phyloP scores from a whole-genome alignment of 225 moss, liverwort and hornwort species.

The Physcomitrellopsis africana region DNA sequence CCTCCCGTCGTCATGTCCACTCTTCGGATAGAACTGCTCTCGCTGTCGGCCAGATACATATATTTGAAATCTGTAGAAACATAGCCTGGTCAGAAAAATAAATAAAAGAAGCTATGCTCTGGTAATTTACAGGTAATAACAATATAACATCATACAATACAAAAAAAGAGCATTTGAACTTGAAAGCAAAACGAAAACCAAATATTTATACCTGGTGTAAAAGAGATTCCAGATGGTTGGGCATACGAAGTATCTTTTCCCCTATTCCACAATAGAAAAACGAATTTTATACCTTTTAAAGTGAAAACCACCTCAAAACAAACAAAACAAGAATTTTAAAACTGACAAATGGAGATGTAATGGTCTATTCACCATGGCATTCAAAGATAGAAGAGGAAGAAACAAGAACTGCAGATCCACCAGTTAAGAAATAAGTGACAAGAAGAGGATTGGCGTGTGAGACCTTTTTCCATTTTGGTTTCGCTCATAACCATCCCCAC shows the following conservation, averaged over 20 bases:
- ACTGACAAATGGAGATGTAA: not conserved
- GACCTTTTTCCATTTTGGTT: slow-evolving; percentile 91
- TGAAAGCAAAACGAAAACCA: too few species aligned
- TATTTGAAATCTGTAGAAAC: slow-evolving; percentile 55
- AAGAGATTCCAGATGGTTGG: slow-evolving; percentile 94
- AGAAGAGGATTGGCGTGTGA: not conserved
- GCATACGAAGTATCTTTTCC: slow-evolving; percentile 89
- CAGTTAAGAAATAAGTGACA: not conserved
- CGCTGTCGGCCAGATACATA: slow-evolving; percentile 88
- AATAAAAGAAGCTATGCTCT: not conserved
- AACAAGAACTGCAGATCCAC: slow-evolving; percentile 1
- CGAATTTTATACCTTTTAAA: slow-evolving; percentile 3
- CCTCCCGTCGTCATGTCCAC: slow-evolving; percentile 51
- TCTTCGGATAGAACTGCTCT: slow-evolving; percentile 92
- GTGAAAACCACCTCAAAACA: slow-evolving; percentile 24
- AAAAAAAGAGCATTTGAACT: not conserved
- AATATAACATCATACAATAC: not conserved
- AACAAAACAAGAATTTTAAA: slow-evolving; percentile 2
- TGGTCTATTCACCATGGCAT: slow-evolving; percentile 3
- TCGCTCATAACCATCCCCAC: slow-evolving; percentile 98
- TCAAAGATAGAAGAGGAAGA: not conserved
- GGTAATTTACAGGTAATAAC: not conserved
- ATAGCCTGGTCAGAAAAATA: not conserved
- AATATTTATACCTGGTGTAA: slow-evolving; percentile 63
- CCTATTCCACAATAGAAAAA: slow-evolving; percentile 45